Conservation (phyloP, 1,284 basidiomycete genomes). For the Malassezia obtusa region DNA sequence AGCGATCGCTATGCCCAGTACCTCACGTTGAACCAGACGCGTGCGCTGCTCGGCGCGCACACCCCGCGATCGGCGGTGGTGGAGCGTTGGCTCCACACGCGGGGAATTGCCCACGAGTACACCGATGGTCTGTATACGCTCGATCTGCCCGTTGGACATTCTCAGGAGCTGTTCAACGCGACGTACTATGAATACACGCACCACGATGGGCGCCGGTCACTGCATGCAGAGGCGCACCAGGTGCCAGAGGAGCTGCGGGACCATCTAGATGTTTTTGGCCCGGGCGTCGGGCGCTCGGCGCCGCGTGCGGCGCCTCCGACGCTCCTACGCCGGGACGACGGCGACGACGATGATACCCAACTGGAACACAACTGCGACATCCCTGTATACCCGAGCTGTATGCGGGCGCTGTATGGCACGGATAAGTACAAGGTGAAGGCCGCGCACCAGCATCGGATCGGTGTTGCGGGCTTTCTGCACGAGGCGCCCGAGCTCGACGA, state of each 20-base stretch:
- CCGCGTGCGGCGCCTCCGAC: no score
- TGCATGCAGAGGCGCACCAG: neutral
- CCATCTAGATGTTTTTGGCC: neutral
- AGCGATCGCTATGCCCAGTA: neutral
- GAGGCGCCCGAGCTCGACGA: constrained; percentile 52
- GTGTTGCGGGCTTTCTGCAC: constrained; percentile 30
- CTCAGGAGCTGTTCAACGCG: neutral
- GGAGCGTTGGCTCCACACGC: neutral
- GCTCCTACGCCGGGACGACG: neutral
- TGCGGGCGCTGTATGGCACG: constrained; percentile 5
- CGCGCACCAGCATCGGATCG: constrained; percentile 6
- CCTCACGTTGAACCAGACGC: neutral
- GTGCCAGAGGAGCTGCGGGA: neutral
- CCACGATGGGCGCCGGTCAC: neutral
- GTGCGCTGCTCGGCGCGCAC: neutral
- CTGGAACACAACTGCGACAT: neutral
- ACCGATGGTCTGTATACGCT: neutral
- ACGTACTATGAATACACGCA: constrained; percentile 4
- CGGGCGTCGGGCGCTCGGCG: neutral
- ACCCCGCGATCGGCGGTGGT: no score
- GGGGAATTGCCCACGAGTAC: constrained; percentile 3
- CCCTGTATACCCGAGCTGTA: constrained; percentile 2
- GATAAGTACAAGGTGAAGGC: neutral
- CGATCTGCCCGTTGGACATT: neutral
- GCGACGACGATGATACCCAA: neutral